Evolutionary conservation across 2,329 filamentous ascomycete species (phyloP).

Genomic region (Pseudocercospora musae): DNA sequence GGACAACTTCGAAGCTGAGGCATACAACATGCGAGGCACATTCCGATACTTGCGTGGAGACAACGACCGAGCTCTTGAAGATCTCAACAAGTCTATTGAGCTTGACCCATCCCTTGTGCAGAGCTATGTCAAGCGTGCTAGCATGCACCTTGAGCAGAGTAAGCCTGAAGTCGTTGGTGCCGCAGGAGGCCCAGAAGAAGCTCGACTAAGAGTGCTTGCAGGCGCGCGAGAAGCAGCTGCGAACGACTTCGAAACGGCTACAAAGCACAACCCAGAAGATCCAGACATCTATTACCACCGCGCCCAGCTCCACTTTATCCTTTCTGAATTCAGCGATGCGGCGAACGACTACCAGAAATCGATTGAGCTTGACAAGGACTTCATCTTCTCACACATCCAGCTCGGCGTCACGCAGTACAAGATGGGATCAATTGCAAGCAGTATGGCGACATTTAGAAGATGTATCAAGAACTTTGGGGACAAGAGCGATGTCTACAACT

Average conservation of each 20-base stretch:
- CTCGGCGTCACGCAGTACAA: conserved; percentile 99
- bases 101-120: conserved; percentile 84
- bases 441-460: conserved; percentile 95
- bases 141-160: conserved; percentile 94
- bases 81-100: conserved; percentile 90
- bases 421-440: conserved; percentile 96
- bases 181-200: conserved; percentile 10
- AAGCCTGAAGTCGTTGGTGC: conserved; percentile 34
- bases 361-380: conserved; percentile 90
- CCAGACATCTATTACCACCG: conserved; percentile 99
- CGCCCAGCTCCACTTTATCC: conserved; percentile 96
- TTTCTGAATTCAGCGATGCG: conserved; percentile 85
- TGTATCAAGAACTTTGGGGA: conserved; percentile 98
- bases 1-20: conserved; percentile 79
- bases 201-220: conserved; percentile 40
- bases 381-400: conserved; percentile 99
- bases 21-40: conserved; percentile 94
- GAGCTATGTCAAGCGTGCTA: conserved; percentile 97
- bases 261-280: conserved; percentile 79
- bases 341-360: conserved; percentile 99
- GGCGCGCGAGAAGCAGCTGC: conserved; percentile 82
- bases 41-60: conserved; percentile 92
- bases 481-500: conserved; percentile 98
- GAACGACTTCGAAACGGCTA: conserved; percentile 80
- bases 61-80: conserved; percentile 74